Evolutionary conservation across 805 yeast genomes (phyloP).

Genomic region (Saccharomycopsis sp.): DNA sequence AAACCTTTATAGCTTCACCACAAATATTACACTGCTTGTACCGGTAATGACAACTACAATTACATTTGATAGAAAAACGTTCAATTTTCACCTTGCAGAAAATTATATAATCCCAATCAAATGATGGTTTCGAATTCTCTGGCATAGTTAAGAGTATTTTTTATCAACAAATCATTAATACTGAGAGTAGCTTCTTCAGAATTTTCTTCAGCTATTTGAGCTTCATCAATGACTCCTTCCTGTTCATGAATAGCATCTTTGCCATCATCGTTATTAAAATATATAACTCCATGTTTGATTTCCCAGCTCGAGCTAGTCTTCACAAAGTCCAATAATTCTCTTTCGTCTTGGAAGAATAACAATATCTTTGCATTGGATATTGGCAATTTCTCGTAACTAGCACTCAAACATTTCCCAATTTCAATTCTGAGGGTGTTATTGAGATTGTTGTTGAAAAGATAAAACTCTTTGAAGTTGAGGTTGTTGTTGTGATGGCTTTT

Average conservation of each 20-base stretch:
- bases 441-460: constrained; percentile 67
- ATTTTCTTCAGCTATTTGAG: constrained; percentile 85
- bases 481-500: constrained; percentile 30
- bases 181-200: constrained; percentile 79
- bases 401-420: constrained; percentile 77
- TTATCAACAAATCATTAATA: constrained; percentile 43
- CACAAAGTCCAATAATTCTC: constrained; percentile 48
- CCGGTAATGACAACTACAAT: too few relatives aligned
- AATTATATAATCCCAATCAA: too few relatives aligned
- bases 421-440: constrained; percentile 76
- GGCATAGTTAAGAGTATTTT: constrained; percentile 77
- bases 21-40: too few relatives aligned
- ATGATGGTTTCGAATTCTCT: constrained; percentile 89
- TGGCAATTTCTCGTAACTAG: constrained; percentile 71
- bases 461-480: constrained; percentile 58
- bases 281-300: constrained; percentile 44
- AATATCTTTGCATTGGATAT: constrained; percentile 75
- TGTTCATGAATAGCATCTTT: constrained; percentile 8
- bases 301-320: constrained; percentile 45
- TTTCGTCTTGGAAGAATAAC: constrained; percentile 59
- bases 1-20: too few relatives aligned
- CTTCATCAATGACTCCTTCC: constrained; percentile 7
- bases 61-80: neutral
- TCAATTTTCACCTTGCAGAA: neutral
- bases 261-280: constrained; percentile 33